Base-by-base conservation (phyloP, 331 rosid genomes). In the Spiraea crenata region DNA sequence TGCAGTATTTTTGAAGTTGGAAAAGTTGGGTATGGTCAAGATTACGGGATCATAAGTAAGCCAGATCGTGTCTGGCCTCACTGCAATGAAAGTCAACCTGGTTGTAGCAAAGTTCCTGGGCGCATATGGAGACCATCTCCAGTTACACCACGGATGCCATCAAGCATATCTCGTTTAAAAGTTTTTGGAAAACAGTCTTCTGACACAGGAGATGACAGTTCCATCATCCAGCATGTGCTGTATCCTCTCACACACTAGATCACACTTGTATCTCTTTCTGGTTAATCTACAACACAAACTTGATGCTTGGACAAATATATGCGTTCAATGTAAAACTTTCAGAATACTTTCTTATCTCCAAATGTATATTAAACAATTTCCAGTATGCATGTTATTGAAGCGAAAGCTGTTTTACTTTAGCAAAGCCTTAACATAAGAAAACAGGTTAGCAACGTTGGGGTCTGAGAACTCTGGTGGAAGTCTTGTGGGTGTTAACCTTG, bases 371-470 rank as follows among this genome's bases (percentile, higher is more conserved):
- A 69, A 34, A 49, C 64, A 55, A 59, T 69, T 25, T 60, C 34
- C 65, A 40, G 55, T 15, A 12, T 54, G 5, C 37, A 8, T 50
- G n/a, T 72, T 61, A 39, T 39, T 77, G 13, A 13, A 13, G 50
- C 40, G 44, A 57, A 59, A 71, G 61, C 40, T 37, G 40, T 57
- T 69, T 49, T 45, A 40, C 75, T 57, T 42, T 51, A 77, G 73
- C 65, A 72, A 66, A 63, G 68, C 82, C 97, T 88, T 90, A 73
- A 87, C 91, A 54, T 70, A 41, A 63, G 58, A 58, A 57, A 75
- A 60, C 78, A 93, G 97, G 76, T 66, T 85, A 75, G 82, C 88
- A 65, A 89, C 93, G 12, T 67, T 93, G 87, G 98, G 98, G 72
- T 83, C 92, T 19, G 96, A 84, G 59, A 74, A 73, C 55, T 77